Evolutionary conservation across 2,329 filamentous ascomycete species (phyloP), one percentile per base, ranked within the genome.

Genomic region (Fusarium burgessii): DNA sequence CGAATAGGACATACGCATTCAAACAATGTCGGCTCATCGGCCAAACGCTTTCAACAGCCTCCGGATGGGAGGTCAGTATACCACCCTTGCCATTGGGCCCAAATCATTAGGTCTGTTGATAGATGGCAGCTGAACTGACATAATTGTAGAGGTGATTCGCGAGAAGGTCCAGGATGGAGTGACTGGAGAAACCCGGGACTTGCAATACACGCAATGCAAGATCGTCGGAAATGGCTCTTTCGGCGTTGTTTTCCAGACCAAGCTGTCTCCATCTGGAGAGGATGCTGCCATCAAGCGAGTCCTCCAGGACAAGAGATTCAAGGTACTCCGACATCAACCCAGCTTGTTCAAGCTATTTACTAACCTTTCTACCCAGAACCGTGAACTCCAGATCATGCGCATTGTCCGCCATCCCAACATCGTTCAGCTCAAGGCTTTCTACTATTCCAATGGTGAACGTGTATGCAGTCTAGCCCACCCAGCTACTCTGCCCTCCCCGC

Each of bases 221-320:
- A 98, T 99, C 78, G 96, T 99, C 51, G 96, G 96, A 81, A 99
- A 99, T 85, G 96, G 96, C 75, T 98, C 95, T 38, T 99, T 99
- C 77, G 96, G 96, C 73, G 95, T 99, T 54, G 96, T 99, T 73
- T 99, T 99, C 83, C 96, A 99, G 86, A 99, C 96, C 62, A 98
- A 98, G 86, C 89, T 99, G 78, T 95, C 95, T 68, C 96, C 96
- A n/a, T 96, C 93, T 71, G 95, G 95, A 72, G 96, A 99, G 83
- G 96, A 99, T 85, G 96, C 96, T 58, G 96, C 96, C 81, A 99
- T 99, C 87, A 99, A 99, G 88, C 92, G 96, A 77, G 96, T 99
- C 66, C 89, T 99, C 64, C 96, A 99, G 81, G 96, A 99, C 88
- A 99, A 99, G 88, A 91, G 96, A 80, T 99, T 99, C 91, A 99